These are phyloP conservation scores for Penicillium bovifimosum DNA, from an alignment of 495 filamentous ascomycete species.

Conservation along the genomic window DNA sequence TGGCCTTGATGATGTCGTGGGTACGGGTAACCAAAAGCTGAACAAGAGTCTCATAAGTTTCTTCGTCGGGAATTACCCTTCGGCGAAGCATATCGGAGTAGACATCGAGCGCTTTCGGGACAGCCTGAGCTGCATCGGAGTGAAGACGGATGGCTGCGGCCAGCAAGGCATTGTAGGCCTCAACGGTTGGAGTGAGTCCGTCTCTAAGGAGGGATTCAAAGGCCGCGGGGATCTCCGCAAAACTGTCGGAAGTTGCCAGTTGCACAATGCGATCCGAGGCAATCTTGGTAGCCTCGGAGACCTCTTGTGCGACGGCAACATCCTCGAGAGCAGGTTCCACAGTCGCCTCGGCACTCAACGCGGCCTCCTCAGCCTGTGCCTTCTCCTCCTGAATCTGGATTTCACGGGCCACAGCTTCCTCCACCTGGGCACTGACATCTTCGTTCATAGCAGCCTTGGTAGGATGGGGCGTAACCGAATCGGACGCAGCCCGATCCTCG, in stretches of 20 bases:
- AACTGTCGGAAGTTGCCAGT: constrained; percentile 60
- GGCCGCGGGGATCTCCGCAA: constrained; percentile 78
- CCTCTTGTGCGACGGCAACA: constrained; percentile 23
- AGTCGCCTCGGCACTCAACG: constrained; percentile 30
- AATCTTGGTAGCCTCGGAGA: constrained; percentile 51
- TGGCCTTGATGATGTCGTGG: constrained; percentile 63
- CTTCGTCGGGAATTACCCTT: constrained; percentile 70
- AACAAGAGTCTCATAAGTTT: constrained; percentile 82
- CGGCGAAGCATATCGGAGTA: constrained; percentile 94
- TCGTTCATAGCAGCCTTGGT: constrained; percentile 52
- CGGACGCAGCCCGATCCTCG: constrained; percentile 26
- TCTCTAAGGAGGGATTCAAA: constrained; percentile 81
- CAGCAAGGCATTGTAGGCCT: constrained; percentile 85
- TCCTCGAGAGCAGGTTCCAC: constrained; percentile 29
- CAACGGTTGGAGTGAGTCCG: constrained; percentile 70
- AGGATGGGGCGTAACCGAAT: constrained; percentile 41
- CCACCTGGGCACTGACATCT: constrained; percentile 53
- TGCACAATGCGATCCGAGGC: constrained; percentile 72
- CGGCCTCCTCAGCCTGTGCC: constrained; percentile 38
- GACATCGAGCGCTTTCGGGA: constrained; percentile 86
- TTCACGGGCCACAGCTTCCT: constrained; percentile 61
- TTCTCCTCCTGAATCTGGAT: constrained; percentile 48
- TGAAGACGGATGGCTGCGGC: constrained; percentile 71
- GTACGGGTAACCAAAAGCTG: constrained; percentile 73
- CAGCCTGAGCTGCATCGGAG: constrained; percentile 65